Percentiles rank a stretch among this genome's conserved stretches.
These are phyloP conservation scores for Tillandsia leiboldiana DNA, from an alignment of 176 grass and related monocot genomes.

Conservation along the genomic window DNA sequence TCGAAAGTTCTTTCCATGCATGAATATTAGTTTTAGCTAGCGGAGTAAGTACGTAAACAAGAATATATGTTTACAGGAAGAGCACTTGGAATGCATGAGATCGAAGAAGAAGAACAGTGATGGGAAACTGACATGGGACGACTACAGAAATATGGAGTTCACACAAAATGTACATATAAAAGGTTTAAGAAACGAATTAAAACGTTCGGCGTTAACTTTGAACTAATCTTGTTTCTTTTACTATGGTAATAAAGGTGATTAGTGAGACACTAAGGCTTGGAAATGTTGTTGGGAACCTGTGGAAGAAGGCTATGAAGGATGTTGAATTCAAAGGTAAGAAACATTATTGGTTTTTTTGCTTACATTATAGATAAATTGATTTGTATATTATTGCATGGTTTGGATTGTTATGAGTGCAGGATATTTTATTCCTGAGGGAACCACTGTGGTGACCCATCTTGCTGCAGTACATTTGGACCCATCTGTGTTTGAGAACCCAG, in stretches of 20 bases:
- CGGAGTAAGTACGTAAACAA: neutral
- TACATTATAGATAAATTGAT: neutral
- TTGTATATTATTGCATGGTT: neutral
- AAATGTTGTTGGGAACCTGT: slow-evolving; percentile 8
- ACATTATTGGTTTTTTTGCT: neutral
- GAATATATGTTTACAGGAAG: slow-evolving; percentile 1
- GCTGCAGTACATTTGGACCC: slow-evolving; percentile 26
- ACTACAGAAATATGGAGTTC: slow-evolving; percentile 33
- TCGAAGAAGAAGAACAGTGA: slow-evolving; percentile 1
- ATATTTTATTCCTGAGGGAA: slow-evolving; percentile 20
- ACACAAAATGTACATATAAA: slow-evolving; percentile 15
- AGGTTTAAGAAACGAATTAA: neutral
- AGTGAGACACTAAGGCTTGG: slow-evolving; percentile 23
- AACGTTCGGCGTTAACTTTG: neutral
- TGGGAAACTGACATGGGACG: slow-evolving; percentile 20
- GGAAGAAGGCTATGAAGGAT: slow-evolving; percentile 12
- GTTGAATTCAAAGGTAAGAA: slow-evolving; percentile 19
- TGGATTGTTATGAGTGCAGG: neutral
- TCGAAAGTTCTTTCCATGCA: no score
- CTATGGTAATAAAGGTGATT: slow-evolving; percentile 15
- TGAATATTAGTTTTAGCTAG: no score
- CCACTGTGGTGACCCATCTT: slow-evolving; percentile 11
- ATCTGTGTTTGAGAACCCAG: slow-evolving; percentile 17
- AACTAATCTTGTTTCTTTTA: neutral
- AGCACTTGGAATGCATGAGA: slow-evolving; percentile 10